Base-by-base conservation (phyloP, 2,329 filamentous ascomycete species). In the Diaporthe amygdali region DNA sequence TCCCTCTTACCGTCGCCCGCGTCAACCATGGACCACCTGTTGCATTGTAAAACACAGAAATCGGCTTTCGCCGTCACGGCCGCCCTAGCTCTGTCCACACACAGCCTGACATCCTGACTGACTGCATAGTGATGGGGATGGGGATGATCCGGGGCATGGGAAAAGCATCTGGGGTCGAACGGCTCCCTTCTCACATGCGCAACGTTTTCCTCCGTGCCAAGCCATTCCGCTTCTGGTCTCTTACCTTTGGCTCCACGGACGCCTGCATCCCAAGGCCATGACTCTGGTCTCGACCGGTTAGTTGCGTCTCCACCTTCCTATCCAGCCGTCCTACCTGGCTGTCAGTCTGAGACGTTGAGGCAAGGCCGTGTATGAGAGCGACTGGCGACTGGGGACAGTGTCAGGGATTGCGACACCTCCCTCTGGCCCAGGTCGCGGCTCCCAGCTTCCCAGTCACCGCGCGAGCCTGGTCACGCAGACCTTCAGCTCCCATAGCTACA, bases 201-300 rank as follows among this genome's bases (percentile, higher is more conserved):
- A 63, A 63, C 56, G 52, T 63, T 69, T 39, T 59, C 56, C 51
- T 66, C 67, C 70, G 39, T 56, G 70, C 66, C 67, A 70, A 69
- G 70, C 30, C 41, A 37, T 46, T 56, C 56, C 55, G 52, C 22
- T 59, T 72, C 70, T 66, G 70, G 59, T 54, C 67, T 12, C 54
- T 64, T n/a, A 27, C 37, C 27, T 69, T 46, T 63, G 61, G 67
- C 37, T 63, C 61, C 68, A 55, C 37, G 51, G 59, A 39, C 59
- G 20, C 49, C 25, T 72, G 66, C 63, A 69, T 69, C 47, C 41
- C 22, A 39, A 25, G 59, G 46, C 59, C 52, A 49, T 47, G 32
- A 39, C 34, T 47, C 30, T 55, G 34, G 44, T 34, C 51, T 61
- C 63, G 52, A 52, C 34, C 52, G 70, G 67, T 55, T 63, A 47